Evolutionary conservation across 768 basidiomycete genomes (phyloP).

Genomic region (Tremella yokohamensis): DNA sequence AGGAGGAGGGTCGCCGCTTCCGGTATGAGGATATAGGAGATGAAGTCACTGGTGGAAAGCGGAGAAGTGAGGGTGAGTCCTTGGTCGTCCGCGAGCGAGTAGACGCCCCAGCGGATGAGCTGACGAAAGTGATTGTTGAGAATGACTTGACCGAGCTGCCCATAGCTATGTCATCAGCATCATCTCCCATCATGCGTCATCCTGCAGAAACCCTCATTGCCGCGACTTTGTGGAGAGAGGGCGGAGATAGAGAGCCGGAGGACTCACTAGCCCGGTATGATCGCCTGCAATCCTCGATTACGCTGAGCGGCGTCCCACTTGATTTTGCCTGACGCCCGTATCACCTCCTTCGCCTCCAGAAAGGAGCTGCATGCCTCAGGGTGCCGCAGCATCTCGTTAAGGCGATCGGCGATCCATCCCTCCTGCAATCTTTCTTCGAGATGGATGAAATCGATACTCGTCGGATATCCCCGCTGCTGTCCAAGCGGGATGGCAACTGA

Average conservation of each 20-base stretch:
- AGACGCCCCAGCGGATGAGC: constrained; percentile 19
- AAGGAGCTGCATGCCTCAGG: neutral
- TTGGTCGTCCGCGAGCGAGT: constrained; percentile 7
- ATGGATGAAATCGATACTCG: constrained; percentile 24
- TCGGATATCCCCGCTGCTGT: constrained; percentile 36
- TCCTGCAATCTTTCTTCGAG: constrained; percentile 18
- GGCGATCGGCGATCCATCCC: constrained; percentile 15
- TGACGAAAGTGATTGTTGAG: constrained; percentile 24
- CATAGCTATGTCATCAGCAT: constrained; percentile 29
- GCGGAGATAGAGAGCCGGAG: neutral
- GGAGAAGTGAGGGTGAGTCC: constrained; percentile 43
- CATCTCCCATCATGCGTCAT: too few relatives aligned
- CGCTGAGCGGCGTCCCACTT: neutral
- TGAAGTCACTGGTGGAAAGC: constrained; percentile 69
- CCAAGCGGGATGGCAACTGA: constrained; percentile 37
- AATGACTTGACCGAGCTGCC: constrained; percentile 27
- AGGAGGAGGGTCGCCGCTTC: constrained; percentile 81
- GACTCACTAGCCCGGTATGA: constrained; percentile 11
- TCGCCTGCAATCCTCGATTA: neutral
- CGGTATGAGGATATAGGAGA: constrained; percentile 81
- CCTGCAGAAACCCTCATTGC: neutral
- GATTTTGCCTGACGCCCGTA: neutral
- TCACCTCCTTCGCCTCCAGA: neutral
- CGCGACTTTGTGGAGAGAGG: neutral
- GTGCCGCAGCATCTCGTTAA: neutral